These are phyloP conservation scores for Malus asiatica DNA, from an alignment of 306 rosid genomes.

Conservation along the genomic window DNA sequence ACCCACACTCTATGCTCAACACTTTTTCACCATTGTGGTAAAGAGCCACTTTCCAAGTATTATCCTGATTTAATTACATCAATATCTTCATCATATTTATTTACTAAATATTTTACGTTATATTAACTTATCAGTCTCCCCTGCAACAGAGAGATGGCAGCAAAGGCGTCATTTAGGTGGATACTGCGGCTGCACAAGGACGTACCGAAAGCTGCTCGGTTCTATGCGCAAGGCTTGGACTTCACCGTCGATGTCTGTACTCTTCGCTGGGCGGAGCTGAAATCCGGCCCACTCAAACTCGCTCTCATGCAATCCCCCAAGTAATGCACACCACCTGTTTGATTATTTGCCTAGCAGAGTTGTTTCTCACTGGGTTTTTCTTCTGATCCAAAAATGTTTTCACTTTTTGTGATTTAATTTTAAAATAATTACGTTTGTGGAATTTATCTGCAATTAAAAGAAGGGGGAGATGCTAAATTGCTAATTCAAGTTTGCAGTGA, in stretches of 20 bases:
- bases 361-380: neutral
- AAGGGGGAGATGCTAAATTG: conserved; percentile 7
- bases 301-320: conserved; percentile 66
- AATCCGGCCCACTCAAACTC: conserved; percentile 76
- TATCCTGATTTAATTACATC: neutral
- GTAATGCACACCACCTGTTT: conserved; percentile 35
- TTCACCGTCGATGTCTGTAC: conserved; percentile 70
- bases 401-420: neutral
- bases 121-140: neutral
- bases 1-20: too few relatives aligned
- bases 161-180: conserved; percentile 79
- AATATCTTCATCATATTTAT: neutral
- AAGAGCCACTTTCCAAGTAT: too few relatives aligned
- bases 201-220: conserved; percentile 77
- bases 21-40: too few relatives aligned
- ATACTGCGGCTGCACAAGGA: conserved; percentile 67
- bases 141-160: conserved; percentile 16
- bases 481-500: conserved; percentile 40
- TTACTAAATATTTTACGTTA: neutral
- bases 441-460: neutral
- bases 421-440: neutral
- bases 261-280: conserved; percentile 84
- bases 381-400: neutral
- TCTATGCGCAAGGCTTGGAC: conserved; percentile 74
- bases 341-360: conserved; percentile 27